These are phyloP conservation scores for Nepenthes alata DNA, from an alignment of 179 eudicot genomes.

Conservation along the genomic window DNA sequence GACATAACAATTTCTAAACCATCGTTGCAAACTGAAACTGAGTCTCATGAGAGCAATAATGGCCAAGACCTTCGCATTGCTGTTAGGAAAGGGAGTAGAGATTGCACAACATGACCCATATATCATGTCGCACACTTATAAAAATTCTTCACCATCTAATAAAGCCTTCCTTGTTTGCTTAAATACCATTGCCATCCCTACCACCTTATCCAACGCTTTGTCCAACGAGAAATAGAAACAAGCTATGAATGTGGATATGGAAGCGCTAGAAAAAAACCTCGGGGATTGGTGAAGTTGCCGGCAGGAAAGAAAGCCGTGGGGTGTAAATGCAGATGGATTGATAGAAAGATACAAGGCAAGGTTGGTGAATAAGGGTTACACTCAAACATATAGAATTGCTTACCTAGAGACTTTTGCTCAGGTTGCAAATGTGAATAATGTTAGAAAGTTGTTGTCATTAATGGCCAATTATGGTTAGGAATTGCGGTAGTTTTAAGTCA, in stretches of 20 bases:
- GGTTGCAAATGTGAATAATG: not conserved
- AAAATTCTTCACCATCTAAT: constrained; percentile 2
- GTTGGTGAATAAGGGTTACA: not conserved
- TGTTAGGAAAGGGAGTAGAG: constrained; percentile 2
- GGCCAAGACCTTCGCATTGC: constrained; percentile 5
- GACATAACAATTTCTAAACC: not conserved
- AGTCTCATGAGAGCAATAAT: not conserved
- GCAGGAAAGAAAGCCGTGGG: not conserved
- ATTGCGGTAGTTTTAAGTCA: constrained; percentile 1
- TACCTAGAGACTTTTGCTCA: constrained; percentile 6
- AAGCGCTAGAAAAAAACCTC: constrained; percentile 1
- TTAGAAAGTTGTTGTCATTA: not conserved
- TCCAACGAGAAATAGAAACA: not conserved
- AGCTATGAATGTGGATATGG: constrained; percentile 5
- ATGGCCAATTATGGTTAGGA: constrained; percentile 1
- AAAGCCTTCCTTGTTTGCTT: not conserved
- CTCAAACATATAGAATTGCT: constrained; percentile 2
- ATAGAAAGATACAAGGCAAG: constrained; percentile 6
- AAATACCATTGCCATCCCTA: not conserved
- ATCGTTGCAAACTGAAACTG: not conserved
- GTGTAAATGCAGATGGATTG: not conserved
- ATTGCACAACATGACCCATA: constrained; percentile 2
- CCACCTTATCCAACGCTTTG: not conserved
- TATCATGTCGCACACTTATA: not conserved
- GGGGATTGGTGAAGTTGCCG: constrained; percentile 1